Evolutionary conservation across 371 early-diverging fungal species (phyloP), one percentile per base, ranked within the genome.

Genomic region (Actinomortierella ambigua): DNA sequence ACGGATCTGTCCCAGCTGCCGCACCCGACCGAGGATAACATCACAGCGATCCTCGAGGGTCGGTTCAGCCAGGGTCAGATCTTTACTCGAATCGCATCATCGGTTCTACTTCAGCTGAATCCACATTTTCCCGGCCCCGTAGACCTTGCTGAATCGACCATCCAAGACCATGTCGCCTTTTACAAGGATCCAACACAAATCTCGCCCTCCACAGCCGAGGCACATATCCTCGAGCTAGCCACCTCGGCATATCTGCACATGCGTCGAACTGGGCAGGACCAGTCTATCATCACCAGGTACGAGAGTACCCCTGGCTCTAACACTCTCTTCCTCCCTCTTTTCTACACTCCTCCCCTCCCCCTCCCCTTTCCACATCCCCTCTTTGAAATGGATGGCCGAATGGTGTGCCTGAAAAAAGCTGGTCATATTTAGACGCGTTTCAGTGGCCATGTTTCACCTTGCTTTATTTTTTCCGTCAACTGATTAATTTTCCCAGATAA

Each of bases 261-360:
- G 95, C 90, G 89, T 77, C 87, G 85, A 77, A 91, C 92, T 77
- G 93, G 84, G 53, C 90, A 84, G 79, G 96, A 84, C 81, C 95
- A 85, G 64, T 89, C 82, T 71, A 92, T 85, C 82, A 89, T 91
- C 52, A 77, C 85, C 53, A 82, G 80, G 89, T 86, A 84, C 61
- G 57, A 55, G 23, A 4, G 4, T 20, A 34, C 39, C 8, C 54
- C 34, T 43, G 26, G 29, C 50, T 9, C 42, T 43, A 18, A 43
- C 42, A 44, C 23, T 50, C 53, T 29, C 52, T 46, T 50, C 34
- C 55, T 83, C 20, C 46, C 17, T 17, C 17, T 20, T n/a, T 46
- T 46, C 20, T 46, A 8, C 17, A 6, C 4, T 34, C 11, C 11
- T 46, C 5, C 17, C 17, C 46, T 46, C 4, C 17, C 17, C 17